Base-by-base conservation (phyloP, 2,329 filamentous ascomycete species). In the Exserohilum rostratum region DNA sequence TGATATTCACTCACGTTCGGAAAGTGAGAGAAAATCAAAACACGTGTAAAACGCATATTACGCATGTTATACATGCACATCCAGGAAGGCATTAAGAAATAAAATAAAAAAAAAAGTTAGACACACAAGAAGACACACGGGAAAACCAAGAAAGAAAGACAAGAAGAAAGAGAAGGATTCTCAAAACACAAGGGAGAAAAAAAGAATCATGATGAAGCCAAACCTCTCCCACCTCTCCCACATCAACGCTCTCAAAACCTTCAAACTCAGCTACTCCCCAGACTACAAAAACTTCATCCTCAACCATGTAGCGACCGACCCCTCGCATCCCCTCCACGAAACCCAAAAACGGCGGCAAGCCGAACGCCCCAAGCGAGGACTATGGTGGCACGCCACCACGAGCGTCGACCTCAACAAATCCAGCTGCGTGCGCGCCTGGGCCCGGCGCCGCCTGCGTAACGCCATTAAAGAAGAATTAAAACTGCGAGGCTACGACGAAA, bases 351-450 rank as follows among this genome's bases (percentile, higher is more conserved):
- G 71, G 22, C 57, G 53, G 17, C 48, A 58, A 10, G 31, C 40
- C 2, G 52, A 59, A 22, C 61, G 63, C n/a, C 64, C 64, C 17
- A 57, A 56, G 20, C 60, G 70, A 17, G 66, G 68, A 0, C 63
- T 76, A 2, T 74, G 70, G 72, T 73, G 70, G 72, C 60, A 70
- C 50, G 62, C 65, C 5, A 70, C 66, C 2, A 62, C 63, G 2
- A 50, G 57, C 9, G 12, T 53, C 11, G 65, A 65, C 12, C 45
- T 67, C 17, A 69, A 64, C 22, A 74, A 70, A 53, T 72, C 67
- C 5, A 64, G 62, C 18, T 70, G 69, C 13, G 70, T 76, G 37
- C 46, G 72, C 34, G 51, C 66, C 30, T 74, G 71, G 72, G 62
- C 67, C 10, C 59, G 65, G 33, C 57, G 72, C 25, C 61, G 72